Evolutionary conservation across 345 rosid genomes (phyloP).

Genomic region (Noccaea bulbosa): DNA sequence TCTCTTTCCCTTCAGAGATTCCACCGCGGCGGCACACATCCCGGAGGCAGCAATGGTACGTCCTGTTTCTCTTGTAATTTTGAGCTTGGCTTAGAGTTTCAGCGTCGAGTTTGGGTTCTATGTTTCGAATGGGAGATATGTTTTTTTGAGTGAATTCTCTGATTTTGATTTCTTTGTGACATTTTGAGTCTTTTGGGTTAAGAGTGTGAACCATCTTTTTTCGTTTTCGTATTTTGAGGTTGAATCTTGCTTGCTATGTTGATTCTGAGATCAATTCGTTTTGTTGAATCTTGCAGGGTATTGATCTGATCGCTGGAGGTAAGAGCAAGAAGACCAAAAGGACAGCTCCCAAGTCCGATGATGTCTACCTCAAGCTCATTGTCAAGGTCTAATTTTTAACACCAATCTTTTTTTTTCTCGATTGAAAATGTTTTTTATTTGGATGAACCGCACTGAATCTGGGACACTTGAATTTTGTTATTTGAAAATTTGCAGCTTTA

Average conservation of each 20-base stretch:
- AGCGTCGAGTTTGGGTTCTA: neutral
- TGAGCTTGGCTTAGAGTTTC: neutral
- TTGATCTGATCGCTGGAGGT: slow-evolving; percentile 94
- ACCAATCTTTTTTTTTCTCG: neutral
- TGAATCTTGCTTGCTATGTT: neutral
- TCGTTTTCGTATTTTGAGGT: neutral
- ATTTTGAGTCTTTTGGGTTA: neutral
- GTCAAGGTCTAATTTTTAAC: slow-evolving; percentile 64
- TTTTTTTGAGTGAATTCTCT: neutral
- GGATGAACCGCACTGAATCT: neutral
- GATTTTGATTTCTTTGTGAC: neutral
- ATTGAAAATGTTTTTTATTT: neutral
- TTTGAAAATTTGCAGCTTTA: slow-evolving; percentile 55
- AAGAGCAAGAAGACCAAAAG: slow-evolving; percentile 92
- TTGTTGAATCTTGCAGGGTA: slow-evolving; percentile 58
- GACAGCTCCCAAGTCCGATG: slow-evolving; percentile 87
- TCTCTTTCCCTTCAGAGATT: neutral
- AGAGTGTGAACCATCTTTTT: neutral
- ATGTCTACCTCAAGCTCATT: slow-evolving; percentile 90
- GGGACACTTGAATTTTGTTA: neutral
- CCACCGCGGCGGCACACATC: slow-evolving; percentile 31
- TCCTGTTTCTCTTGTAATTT: neutral
- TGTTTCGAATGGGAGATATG: neutral
- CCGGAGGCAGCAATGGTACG: slow-evolving; percentile 30
- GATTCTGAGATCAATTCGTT: slow-evolving; percentile 9